Evolutionary conservation across 2,329 filamentous ascomycete species (phyloP), one percentile per base, ranked within the genome.

Genomic region (Aspergillus tanneri): DNA sequence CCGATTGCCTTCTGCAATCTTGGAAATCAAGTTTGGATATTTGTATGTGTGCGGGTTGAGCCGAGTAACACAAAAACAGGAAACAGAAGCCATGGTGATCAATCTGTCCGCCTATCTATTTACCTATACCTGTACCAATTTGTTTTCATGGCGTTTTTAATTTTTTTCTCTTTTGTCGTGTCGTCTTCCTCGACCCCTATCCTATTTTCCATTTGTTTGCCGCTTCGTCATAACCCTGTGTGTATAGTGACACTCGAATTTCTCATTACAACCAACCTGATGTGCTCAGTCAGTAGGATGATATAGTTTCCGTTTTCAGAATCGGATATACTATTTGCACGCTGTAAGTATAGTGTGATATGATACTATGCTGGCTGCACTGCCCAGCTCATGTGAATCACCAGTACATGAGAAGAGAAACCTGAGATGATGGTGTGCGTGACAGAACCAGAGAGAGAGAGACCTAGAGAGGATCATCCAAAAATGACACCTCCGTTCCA

Each of bases 71-170:
- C n/a, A n/a, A n/a, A n/a, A n/a, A n/a, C n/a, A n/a, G n/a, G n/a
- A n/a, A n/a, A n/a, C n/a, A n/a, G n/a, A n/a, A n/a, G n/a, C n/a
- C n/a, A n/a, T n/a, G n/a, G n/a, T n/a, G n/a, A n/a, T n/a, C n/a
- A n/a, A n/a, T n/a, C n/a, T n/a, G n/a, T n/a, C n/a, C n/a, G 14
- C 30, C 30, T 16, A 34, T 34, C n/a, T 12, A 18, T 11, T 16
- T 9, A 32, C 19, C 25, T 14, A 34, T 22, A 43, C 43, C 47
- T 57, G 54, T 57, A 54, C 41, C 55, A 53, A 49, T 47, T 50
- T 41, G 38, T 40, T 54, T 46, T 44, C 37, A 65, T 64, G 65
- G 67, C 67, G 65, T 69, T 55, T 50, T 54, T 44, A 52, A 51
- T 44, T 51, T 43, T 49, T 53, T 41, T 45, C 51, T 52, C 46